Percentiles rank a stretch among this genome's conserved stretches.
phyloP scores from a whole-genome alignment of 106 monocot species.

The Phalaenopsis equestris region DNA sequence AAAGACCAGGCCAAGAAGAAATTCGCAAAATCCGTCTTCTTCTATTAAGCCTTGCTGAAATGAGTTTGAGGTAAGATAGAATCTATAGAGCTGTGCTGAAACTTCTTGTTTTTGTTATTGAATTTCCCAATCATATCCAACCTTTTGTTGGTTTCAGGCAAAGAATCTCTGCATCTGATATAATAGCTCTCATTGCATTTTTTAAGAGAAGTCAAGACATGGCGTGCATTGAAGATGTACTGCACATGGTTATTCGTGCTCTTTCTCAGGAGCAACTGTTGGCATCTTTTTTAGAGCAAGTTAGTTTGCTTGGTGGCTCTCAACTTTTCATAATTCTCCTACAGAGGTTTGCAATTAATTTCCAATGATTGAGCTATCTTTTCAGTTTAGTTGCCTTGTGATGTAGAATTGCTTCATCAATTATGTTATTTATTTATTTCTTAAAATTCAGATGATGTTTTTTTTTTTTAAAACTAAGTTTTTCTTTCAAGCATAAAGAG shows the following conservation, averaged over 20 bases:
- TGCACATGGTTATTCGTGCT: slow-evolving; percentile 87
- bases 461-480: not conserved
- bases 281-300: slow-evolving; percentile 78
- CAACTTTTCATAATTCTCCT: slow-evolving; percentile 82
- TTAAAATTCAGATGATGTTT: not conserved
- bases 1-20: slow-evolving; percentile 65
- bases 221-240: slow-evolving; percentile 91
- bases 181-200: slow-evolving; percentile 69
- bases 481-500: not conserved
- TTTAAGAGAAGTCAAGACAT: slow-evolving; percentile 85
- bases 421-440: not conserved
- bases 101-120: not conserved
- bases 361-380: not conserved
- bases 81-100: not conserved
- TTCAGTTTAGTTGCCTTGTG: not conserved
- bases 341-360: slow-evolving; percentile 48
- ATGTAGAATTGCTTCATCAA: slow-evolving; percentile 1
- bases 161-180: slow-evolving; percentile 59
- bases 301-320: slow-evolving; percentile 79
- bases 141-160: slow-evolving; percentile 40
- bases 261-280: slow-evolving; percentile 61
- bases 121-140: slow-evolving; percentile 4
- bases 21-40: slow-evolving; percentile 88
- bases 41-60: slow-evolving; percentile 86
- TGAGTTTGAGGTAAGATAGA: slow-evolving; percentile 60